Evolutionary conservation across 305 asterid species (phyloP).

Genomic region (Fraxinus floribunda): DNA sequence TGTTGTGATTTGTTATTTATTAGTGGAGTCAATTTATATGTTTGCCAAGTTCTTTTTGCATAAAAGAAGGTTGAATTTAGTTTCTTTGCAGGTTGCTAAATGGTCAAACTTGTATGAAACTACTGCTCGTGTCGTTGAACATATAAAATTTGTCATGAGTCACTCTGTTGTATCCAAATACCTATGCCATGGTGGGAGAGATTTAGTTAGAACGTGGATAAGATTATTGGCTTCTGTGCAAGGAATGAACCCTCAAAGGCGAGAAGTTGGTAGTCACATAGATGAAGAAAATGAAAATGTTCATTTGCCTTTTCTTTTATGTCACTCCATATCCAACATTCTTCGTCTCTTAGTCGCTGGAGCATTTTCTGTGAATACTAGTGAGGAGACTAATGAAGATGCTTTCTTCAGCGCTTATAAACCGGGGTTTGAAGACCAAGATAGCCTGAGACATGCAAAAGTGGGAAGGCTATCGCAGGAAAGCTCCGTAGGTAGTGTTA

Average conservation of each 20-base stretch:
- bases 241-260: slow-evolving; percentile 90
- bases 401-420: slow-evolving; percentile 31
- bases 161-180: slow-evolving; percentile 77
- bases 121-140: slow-evolving; percentile 78
- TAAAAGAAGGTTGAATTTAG: slow-evolving; percentile 29
- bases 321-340: slow-evolving; percentile 71
- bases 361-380: slow-evolving; percentile 53
- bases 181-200: slow-evolving; percentile 67
- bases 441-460: slow-evolving; percentile 76
- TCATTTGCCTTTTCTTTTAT: slow-evolving; percentile 72
- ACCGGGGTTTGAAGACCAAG: slow-evolving; percentile 71
- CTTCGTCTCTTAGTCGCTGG: slow-evolving; percentile 80
- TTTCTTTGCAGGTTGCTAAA: slow-evolving; percentile 64
- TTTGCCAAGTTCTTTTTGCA: slow-evolving; percentile 16
- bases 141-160: slow-evolving; percentile 88
- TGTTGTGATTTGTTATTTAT: not conserved
- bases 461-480: slow-evolving; percentile 91
- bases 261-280: slow-evolving; percentile 75
- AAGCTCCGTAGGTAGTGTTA: slow-evolving; percentile 63
- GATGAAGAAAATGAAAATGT: slow-evolving; percentile 83
- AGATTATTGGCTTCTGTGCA: slow-evolving; percentile 80
- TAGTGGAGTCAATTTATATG: not conserved
- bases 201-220: slow-evolving; percentile 80
- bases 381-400: slow-evolving; percentile 48
- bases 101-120: slow-evolving; percentile 78